Base-by-base conservation (phyloP, 441 rosid genomes). In the Gossypium davidsonii region DNA sequence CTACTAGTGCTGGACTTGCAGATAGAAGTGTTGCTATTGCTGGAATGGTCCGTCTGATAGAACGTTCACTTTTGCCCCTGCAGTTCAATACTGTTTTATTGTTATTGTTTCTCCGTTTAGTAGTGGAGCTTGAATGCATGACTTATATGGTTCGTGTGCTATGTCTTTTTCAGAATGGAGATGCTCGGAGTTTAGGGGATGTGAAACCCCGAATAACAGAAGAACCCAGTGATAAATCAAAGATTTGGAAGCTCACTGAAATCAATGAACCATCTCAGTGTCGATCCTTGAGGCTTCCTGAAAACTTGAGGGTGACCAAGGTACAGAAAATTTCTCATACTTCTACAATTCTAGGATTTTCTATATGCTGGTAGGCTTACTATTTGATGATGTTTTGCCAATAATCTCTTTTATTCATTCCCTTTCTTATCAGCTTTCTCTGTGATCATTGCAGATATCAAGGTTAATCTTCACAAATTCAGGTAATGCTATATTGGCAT, bases 171-270 rank as follows among this genome's bases (percentile, higher is more conserved):
- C 79, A 96, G 97, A 96, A 93, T 75, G 97, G 97, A 73, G 99
- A 93, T 81, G 87, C 91, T 2, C 84, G 97, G 70, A 94, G 80
- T 68, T 75, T 90, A 86, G 95, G 84, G 63, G 99, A 93, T 81
- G 94, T 91, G 79, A 96, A 93, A 81, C 98, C 98, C 70, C 85
- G 98, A 85, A 85, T 88, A 64, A 73, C 86, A 26, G 98, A 96
- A 80, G 99, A 96, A 85, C 79, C 90, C 74, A 91, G 85, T 80
- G 99, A 91, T 79, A 93, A 93, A 81, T 89, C 99, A 57, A 93
- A 88, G 88, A 85, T 93, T 77, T 96, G 99, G 99, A 96, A 96
- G 86, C 91, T 96, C 77, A 86, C 94, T 65, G 99, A 96, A 84
- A 86, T 96, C 58, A 91, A 73, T 31, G 98, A 96, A 80, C 86